Conservation (phyloP, 257 asterid genomes). For the Ehretia macrophylla region DNA sequence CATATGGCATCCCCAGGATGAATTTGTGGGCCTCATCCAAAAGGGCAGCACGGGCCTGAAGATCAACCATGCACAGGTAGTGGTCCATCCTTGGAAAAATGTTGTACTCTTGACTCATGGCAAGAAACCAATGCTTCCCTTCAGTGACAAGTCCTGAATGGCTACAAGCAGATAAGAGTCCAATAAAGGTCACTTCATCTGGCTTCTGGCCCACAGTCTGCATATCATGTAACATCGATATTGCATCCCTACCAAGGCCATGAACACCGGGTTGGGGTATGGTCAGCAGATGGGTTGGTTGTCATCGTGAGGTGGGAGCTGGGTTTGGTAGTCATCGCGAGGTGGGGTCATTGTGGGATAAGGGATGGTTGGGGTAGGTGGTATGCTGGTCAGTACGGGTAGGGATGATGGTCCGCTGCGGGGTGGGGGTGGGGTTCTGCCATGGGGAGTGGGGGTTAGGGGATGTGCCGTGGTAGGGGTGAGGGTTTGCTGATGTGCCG, state of each 20-base stretch:
- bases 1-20: slow-evolving; percentile 58
- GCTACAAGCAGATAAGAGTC: slow-evolving; percentile 80
- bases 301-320: too few relatives aligned
- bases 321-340: too few relatives aligned
- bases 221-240: slow-evolving; percentile 52
- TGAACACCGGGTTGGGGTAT: slow-evolving; percentile 77
- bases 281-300: too few relatives aligned
- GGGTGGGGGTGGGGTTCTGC: too few relatives aligned
- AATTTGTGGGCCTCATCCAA: slow-evolving; percentile 56
- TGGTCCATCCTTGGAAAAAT: slow-evolving; percentile 62
- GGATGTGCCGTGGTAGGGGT: too few relatives aligned
- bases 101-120: slow-evolving; percentile 52
- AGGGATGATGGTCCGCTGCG: too few relatives aligned
- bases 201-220: slow-evolving; percentile 41
- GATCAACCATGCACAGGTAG: slow-evolving; percentile 75
- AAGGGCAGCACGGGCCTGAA: slow-evolving; percentile 70
- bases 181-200: slow-evolving; percentile 65
- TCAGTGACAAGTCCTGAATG: slow-evolving; percentile 81
- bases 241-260: slow-evolving; percentile 70
- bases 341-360: too few relatives aligned
- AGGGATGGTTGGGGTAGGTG: too few relatives aligned
- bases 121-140: slow-evolving; percentile 51
- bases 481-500: too few relatives aligned
- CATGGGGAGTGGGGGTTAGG: too few relatives aligned
- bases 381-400: too few relatives aligned